These are phyloP conservation scores for Dipodascopsis uninucleata DNA, from an alignment of 805 yeast species.

Conservation along the genomic window DNA sequence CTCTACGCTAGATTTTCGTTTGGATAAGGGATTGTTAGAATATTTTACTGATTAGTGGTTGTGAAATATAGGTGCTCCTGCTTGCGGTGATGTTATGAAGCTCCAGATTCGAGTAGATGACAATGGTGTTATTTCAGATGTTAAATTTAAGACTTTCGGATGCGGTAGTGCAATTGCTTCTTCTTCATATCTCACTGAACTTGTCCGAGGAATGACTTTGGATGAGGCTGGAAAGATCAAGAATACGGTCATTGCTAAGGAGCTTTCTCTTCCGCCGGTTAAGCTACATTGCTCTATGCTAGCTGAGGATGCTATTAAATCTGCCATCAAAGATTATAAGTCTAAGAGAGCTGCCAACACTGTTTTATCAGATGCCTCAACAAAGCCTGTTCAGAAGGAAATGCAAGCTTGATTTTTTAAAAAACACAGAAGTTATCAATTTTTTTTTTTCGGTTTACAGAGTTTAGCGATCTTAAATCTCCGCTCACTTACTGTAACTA, in stretches of 20 bases:
- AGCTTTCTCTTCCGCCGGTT: constrained; percentile 91
- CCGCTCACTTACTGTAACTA: no score
- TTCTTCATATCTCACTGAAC: constrained; percentile 88
- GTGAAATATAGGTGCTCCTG: constrained; percentile 63
- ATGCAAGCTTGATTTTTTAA: neutral
- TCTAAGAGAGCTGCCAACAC: constrained; percentile 59
- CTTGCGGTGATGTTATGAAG: constrained; percentile 99
- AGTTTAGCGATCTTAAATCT: no score
- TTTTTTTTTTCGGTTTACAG: no score
- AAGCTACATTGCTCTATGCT: constrained; percentile 97
- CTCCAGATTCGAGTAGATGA: constrained; percentile 91
- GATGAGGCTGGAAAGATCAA: constrained; percentile 92
- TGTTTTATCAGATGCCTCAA: constrained; percentile 25
- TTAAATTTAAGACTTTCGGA: constrained; percentile 98
- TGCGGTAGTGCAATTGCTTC: constrained; percentile 98
- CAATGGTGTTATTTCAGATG: constrained; percentile 89
- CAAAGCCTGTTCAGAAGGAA: constrained; percentile 2
- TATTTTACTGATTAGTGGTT: neutral
- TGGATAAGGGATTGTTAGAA: neutral
- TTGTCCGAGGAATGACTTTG: constrained; percentile 88
- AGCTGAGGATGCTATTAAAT: constrained; percentile 97
- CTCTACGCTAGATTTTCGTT: neutral
- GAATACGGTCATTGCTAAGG: constrained; percentile 92
- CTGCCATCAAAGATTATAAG: constrained; percentile 92
- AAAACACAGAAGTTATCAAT: no score